These are phyloP conservation scores for Colletotrichum trifolii DNA, from an alignment of 2,329 filamentous ascomycete species.

Conservation along the genomic window DNA sequence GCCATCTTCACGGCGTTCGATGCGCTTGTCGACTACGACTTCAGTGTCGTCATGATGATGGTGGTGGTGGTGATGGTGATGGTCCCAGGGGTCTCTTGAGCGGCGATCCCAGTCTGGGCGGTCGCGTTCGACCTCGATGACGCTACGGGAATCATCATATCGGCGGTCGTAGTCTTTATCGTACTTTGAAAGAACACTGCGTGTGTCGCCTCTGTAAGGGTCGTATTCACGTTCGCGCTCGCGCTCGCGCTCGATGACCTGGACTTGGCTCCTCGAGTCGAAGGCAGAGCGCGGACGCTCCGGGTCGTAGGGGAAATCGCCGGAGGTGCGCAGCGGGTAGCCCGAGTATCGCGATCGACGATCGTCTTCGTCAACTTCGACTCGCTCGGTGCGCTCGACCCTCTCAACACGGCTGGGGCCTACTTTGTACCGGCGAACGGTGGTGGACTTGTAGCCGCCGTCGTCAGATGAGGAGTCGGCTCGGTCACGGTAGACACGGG, in stretches of 20 bases:
- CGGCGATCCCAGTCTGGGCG: slow-evolving; percentile 47
- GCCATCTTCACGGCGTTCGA: slow-evolving; percentile 57
- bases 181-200: slow-evolving; percentile 43
- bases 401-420: slow-evolving; percentile 53
- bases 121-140: slow-evolving; percentile 53
- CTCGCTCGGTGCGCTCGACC: slow-evolving; percentile 51
- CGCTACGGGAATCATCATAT: slow-evolving; percentile 38
- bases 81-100: slow-evolving; percentile 45
- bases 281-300: slow-evolving; percentile 64
- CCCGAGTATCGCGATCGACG: slow-evolving; percentile 56
- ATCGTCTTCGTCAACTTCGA: slow-evolving; percentile 59
- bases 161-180: slow-evolving; percentile 45
- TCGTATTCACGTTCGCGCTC: slow-evolving; percentile 40
- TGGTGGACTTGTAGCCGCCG: slow-evolving; percentile 58
- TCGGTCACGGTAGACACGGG: slow-evolving; percentile 47
- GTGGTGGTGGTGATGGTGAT: slow-evolving; percentile 38
- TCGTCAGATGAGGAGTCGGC: slow-evolving; percentile 53
- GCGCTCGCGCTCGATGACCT: slow-evolving; percentile 39
- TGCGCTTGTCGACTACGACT: slow-evolving; percentile 54
- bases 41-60: slow-evolving; percentile 50
- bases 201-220: slow-evolving; percentile 38
- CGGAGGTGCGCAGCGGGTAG: slow-evolving; percentile 49
- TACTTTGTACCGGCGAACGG: slow-evolving; percentile 66
- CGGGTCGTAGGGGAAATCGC: slow-evolving; percentile 55
- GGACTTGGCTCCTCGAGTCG: slow-evolving; percentile 48